Base-by-base conservation (phyloP, 768 basidiomycete genomes). In the Tulasnella sp. region DNA sequence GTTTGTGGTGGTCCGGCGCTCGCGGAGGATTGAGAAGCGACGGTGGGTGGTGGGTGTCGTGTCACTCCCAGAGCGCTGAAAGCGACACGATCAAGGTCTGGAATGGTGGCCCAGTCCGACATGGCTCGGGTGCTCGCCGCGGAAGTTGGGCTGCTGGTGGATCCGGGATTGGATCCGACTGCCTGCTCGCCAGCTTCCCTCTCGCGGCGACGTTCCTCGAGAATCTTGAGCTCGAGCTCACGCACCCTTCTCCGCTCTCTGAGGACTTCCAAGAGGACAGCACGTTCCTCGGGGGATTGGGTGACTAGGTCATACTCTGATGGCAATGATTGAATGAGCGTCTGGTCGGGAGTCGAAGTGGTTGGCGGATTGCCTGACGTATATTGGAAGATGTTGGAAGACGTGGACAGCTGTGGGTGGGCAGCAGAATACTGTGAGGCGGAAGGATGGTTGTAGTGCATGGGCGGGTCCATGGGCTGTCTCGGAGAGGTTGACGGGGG, bases 251-350 rank as follows among this genome's bases (percentile, higher is more conserved):
- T 12, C 9, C 69, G 69, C 32, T 70, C 69, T 14, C 47, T 26
- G 42, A 70, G 44, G 22, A 70, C 44, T 39, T 70, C 42, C 19
- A 70, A 44, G 29, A 70, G 19, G 26, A 70, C 69, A 36, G 69
- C 44, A 35, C 47, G 69, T 36, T 70, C 69, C 37, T 70, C 69
- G 40, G 69, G 69, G 26, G 42, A 34, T 32, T 59, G 69, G 34
- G 5, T 35, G 42, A 70, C 47, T 6, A 70, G 41, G 44, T 70
- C 69, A 39, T 70, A 70, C 47, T 70, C 69, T 14, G 42, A 34
- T 6, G 69, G 69, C 14, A 70, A 22, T 14, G 52, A 29, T 59
- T 59, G 52, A 8, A 29, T 22, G 52, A 26, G 52, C 26, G 52
- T 26, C 26, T 29, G 52, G 26, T 29, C 52, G 22, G n/a, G 22